Percentiles rank a stretch among this genome's conserved stretches.
Conservation (phyloP, 2,329 filamentous ascomycete genomes). For the Dothistroma septosporum region DNA sequence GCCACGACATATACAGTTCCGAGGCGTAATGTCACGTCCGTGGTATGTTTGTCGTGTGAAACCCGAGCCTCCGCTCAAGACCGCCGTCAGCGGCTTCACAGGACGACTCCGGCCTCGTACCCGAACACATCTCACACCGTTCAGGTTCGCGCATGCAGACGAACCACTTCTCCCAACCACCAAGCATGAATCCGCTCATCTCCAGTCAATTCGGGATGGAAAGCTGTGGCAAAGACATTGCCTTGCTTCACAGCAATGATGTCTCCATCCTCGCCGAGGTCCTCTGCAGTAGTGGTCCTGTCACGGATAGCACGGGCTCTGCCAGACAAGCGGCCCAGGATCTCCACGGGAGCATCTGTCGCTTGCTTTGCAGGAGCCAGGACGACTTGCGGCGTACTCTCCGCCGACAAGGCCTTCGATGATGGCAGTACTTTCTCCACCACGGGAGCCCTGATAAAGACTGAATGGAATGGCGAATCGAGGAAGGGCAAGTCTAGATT, state of each 20-base stretch:
- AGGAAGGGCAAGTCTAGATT: slow-evolving; percentile 68
- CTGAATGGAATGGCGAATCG: slow-evolving; percentile 62
- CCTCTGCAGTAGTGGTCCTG: slow-evolving; percentile 44
- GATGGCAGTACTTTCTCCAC: slow-evolving; percentile 71
- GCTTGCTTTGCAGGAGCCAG: slow-evolving; percentile 54
- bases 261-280: slow-evolving; percentile 57
- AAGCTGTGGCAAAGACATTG: slow-evolving; percentile 91
- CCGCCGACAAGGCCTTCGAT: slow-evolving; percentile 3
- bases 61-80: too few relatives aligned
- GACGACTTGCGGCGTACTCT: slow-evolving; percentile 46
- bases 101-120: too few relatives aligned
- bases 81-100: too few relatives aligned
- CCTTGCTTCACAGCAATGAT: slow-evolving; percentile 87
- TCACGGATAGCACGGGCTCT: slow-evolving; percentile 48
- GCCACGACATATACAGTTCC: too few relatives aligned
- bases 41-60: too few relatives aligned
- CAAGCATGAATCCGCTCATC: slow-evolving; percentile 86
- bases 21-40: too few relatives aligned
- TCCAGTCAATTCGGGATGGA: slow-evolving; percentile 87
- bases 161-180: slow-evolving; percentile 74
- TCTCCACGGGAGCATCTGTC: slow-evolving; percentile 51
- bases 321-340: slow-evolving; percentile 55
- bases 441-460: slow-evolving; percentile 92
- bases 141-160: not conserved
- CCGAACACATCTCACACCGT: not conserved